Percentiles rank a stretch among this genome's conserved stretches.
These are phyloP conservation scores for Phytomonas sp. DNA, from an alignment of 208 protist genomes.

Conservation along the genomic window DNA sequence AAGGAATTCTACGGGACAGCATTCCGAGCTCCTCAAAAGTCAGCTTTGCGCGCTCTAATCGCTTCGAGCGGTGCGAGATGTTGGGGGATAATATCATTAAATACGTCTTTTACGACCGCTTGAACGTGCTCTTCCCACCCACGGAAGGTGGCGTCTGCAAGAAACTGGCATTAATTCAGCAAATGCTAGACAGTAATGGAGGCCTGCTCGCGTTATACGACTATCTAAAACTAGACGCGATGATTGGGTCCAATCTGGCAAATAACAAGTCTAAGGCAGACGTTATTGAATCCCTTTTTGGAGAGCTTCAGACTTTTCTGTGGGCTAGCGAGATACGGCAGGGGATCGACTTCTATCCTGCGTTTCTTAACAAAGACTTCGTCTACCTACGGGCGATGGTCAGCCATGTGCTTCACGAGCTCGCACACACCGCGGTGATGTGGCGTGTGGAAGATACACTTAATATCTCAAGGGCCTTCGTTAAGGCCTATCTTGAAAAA, in stretches of 20 bases:
- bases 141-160: slow-evolving; percentile 30
- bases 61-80: slow-evolving; percentile 79
- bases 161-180: slow-evolving; percentile 32
- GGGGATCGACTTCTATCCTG: slow-evolving; percentile 21
- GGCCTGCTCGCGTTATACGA: slow-evolving; percentile 79
- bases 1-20: slow-evolving; percentile 17
- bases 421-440: slow-evolving; percentile 77
- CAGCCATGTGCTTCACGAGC: slow-evolving; percentile 59
- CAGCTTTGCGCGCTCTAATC: slow-evolving; percentile 16
- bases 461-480: slow-evolving; percentile 12
- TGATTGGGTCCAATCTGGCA: slow-evolving; percentile 37
- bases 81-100: slow-evolving; percentile 80
- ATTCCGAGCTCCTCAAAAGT: background rate
- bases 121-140: slow-evolving; percentile 48
- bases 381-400: slow-evolving; percentile 48
- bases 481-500: slow-evolving; percentile 9
- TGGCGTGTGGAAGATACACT: slow-evolving; percentile 56
- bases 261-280: slow-evolving; percentile 82
- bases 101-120: slow-evolving; percentile 40
- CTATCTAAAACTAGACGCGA: slow-evolving; percentile 51
- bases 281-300: slow-evolving; percentile 76
- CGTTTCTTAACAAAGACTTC: slow-evolving; percentile 17
- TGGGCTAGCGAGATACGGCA: slow-evolving; percentile 42
- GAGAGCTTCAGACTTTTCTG: slow-evolving; percentile 68
- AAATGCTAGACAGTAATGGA: slow-evolving; percentile 64